Evolutionary conservation across 495 filamentous ascomycete genomes (phyloP).

Genomic region (Durotheca rogersii): DNA sequence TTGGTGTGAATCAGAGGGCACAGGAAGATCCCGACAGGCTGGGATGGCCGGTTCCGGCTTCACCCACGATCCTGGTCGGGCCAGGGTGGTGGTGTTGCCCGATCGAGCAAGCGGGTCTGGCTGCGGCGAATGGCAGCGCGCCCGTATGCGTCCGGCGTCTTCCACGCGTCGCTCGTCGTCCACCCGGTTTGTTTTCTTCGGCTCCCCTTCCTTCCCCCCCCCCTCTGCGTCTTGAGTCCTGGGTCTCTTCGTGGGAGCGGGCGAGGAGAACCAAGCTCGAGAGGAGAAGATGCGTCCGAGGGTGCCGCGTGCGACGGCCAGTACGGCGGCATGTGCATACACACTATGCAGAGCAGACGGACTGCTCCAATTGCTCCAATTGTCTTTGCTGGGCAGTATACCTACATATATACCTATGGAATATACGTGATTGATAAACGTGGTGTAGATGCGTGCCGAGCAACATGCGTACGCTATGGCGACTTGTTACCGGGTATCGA

Average conservation of each 20-base stretch:
- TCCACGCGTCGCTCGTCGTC: constrained; percentile 23
- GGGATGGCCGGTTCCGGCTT: constrained; percentile 31
- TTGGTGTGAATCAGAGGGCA: too few species aligned
- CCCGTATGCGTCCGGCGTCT: constrained; percentile 2
- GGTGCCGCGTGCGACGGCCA: constrained; percentile 8
- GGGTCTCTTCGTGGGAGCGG: constrained; percentile 16
- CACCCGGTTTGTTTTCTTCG: constrained; percentile 23
- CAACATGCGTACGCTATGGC: too few species aligned
- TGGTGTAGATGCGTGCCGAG: too few species aligned
- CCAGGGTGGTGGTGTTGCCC: constrained; percentile 11
- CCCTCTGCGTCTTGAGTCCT: too few species aligned
- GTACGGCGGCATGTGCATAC: not conserved
- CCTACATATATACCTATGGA: not conserved
- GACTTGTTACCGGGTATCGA: too few species aligned
- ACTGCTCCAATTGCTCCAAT: too few species aligned
- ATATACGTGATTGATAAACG: too few species aligned
- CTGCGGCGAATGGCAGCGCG: constrained; percentile 11
- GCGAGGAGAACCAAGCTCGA: not conserved
- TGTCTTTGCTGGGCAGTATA: not conserved
- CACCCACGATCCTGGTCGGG: constrained; percentile 15
- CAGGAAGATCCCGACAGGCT: constrained; percentile 31
- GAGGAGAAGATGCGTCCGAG: constrained; percentile 21
- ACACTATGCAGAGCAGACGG: too few species aligned
- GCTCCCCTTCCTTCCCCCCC: too few species aligned
- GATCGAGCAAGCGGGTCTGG: constrained; percentile 19